Conservation (phyloP, 192 early-diverging fungal species). For the Polychytrium aggregatum region DNA sequence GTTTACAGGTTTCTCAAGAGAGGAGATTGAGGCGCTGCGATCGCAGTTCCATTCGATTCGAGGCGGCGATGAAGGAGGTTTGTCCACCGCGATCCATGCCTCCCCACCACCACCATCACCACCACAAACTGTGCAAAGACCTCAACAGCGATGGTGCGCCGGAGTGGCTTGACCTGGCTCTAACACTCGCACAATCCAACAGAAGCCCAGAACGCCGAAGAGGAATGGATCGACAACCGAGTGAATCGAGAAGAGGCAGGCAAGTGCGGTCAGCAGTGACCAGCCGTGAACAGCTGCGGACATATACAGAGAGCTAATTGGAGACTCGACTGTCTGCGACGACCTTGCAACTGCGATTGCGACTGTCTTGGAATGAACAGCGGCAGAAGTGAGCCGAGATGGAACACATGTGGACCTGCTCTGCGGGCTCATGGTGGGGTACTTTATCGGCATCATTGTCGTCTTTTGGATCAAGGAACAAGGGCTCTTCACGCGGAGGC, state of each 20-base stretch:
- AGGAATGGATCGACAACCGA: slow-evolving; percentile 16
- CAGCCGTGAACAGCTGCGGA: neutral
- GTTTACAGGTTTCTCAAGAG: slow-evolving; percentile 5
- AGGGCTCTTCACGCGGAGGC: slow-evolving; percentile 14
- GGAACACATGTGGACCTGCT: slow-evolving; percentile 14
- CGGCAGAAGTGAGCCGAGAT: neutral
- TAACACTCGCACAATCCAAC: too few relatives aligned
- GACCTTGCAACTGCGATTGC: neutral
- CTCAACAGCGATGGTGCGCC: too few relatives aligned
- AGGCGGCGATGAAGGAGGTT: slow-evolving; percentile 6
- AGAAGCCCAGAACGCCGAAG: slow-evolving; percentile 8
- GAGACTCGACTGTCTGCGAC: too few relatives aligned
- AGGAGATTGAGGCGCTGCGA: slow-evolving; percentile 6
- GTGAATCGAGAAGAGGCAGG: neutral
- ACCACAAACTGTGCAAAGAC: neutral
- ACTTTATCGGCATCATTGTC: slow-evolving; percentile 18
- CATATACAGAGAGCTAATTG: neutral
- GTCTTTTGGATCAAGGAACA: slow-evolving; percentile 25
- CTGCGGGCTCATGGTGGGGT: slow-evolving; percentile 12
- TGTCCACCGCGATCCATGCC: neutral
- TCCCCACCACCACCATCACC: neutral
- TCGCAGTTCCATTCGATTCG: slow-evolving; percentile 15
- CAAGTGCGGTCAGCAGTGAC: neutral
- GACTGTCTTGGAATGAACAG: neutral
- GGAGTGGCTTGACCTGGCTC: too few relatives aligned